Percentiles rank a stretch among this genome's conserved stretches.
Evolutionary conservation across 2,329 filamentous ascomycete species (phyloP).

Genomic region (Sordariomycetes sp.): DNA sequence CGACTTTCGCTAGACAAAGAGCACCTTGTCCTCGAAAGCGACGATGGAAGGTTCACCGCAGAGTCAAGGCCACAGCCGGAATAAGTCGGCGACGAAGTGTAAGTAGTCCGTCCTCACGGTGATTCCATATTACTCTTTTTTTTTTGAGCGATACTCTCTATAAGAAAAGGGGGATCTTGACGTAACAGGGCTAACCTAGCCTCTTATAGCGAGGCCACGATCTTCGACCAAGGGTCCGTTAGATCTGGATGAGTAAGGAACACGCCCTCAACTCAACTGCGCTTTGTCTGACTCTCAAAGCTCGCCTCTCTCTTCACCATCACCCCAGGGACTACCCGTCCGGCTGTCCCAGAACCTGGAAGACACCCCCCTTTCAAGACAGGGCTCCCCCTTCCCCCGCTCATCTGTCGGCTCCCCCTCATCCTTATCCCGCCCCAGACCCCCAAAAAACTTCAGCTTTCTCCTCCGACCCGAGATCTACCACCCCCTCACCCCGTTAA

Average conservation of each 20-base stretch:
- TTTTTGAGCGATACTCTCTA: too few species aligned
- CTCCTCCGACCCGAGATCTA: conserved; percentile 72
- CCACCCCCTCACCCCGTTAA: conserved; percentile 58
- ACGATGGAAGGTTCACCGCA: background rate
- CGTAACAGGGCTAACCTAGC: background rate
- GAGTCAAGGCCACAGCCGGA: background rate
- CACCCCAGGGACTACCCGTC: background rate
- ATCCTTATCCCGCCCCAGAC: background rate
- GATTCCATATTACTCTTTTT: background rate
- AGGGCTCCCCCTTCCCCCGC: conserved; percentile 1
- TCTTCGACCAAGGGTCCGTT: background rate
- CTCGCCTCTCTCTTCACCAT: background rate
- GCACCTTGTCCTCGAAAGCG: background rate
- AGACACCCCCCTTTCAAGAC: background rate
- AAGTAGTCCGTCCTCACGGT: background rate
- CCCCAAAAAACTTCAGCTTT: conserved; percentile 59
- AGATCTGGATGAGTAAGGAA: background rate
- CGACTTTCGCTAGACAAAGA: background rate
- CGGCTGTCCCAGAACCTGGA: background rate
- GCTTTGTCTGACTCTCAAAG: background rate
- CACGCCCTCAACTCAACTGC: background rate
- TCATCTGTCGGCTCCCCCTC: conserved; percentile 3
- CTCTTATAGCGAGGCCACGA: background rate
- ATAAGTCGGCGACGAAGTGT: background rate
- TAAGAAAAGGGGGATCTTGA: background rate